Base-by-base conservation (phyloP, 495 filamentous ascomycete genomes). In the Trypethelium eluteriae region DNA sequence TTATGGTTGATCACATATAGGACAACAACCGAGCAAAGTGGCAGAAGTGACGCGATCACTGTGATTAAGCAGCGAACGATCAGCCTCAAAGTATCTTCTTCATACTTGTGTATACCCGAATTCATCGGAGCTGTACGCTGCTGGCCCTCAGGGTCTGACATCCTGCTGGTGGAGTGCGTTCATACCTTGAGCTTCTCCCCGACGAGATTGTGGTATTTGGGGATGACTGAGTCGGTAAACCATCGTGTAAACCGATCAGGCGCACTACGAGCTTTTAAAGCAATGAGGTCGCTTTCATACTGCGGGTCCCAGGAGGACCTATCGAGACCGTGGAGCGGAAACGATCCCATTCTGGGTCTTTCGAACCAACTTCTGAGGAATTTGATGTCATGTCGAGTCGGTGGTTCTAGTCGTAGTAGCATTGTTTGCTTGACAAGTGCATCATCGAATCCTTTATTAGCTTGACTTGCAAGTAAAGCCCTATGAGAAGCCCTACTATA, bases 1-100 rank as follows among this genome's bases (percentile, higher is more conserved):
- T 70, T 50, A 2, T 34, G 11, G 32, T 71, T 39, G 34, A 71
- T 68, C 11, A 71, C 32, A 34, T 64, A 71, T 3, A 71, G 57
- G 16, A 69, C 63, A 2, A 73, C 49, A 38, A 74, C 68, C 3
- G 71, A 69, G 14, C 39, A 44, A 32, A 73, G 62, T 14, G 71
- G 71, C 38, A 71, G 62, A 49, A 49, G 39, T 1, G 53, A 62
- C 7, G 65, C 62, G 62, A 68, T 57, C 38, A 64, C 57, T 39
- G 63, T 67, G 34, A 68, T 46, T 44, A 34, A 66, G 64, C 47
- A 66, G 69, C 49, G 66, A 61, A 39, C 64, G 62, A 11, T 59
- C 47, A 62, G 66, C 65, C 46, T 72, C 67, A 64, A 62, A 41
- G 62, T 57, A 46, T 7, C 14, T 9, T 46, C 41, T 16, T 46